These are phyloP conservation scores for Aspergillus spinulosporus DNA, from an alignment of 2,329 filamentous ascomycete genomes.

Conservation along the genomic window DNA sequence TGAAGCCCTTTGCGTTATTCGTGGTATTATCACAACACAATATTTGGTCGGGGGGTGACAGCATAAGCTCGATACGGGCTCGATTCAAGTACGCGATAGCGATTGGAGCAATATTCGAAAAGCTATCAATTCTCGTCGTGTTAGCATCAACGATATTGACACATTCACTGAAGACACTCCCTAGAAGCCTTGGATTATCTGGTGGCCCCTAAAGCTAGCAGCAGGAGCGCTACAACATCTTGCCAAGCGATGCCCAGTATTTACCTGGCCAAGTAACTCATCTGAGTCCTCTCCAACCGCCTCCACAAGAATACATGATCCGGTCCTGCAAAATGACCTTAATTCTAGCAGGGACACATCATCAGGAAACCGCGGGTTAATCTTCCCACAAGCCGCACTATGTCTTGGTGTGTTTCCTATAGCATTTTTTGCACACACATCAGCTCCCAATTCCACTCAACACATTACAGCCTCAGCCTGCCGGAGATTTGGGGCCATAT, in stretches of 20 bases:
- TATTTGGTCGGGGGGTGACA: conserved; percentile 25
- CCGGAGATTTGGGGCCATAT: too few relatives aligned
- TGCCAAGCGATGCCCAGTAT: neutral
- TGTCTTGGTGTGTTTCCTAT: too few relatives aligned
- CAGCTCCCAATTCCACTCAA: too few relatives aligned
- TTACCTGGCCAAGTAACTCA: too few relatives aligned
- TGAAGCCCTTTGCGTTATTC: conserved; percentile 18
- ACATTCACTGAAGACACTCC: conserved; percentile 17
- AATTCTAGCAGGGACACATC: too few relatives aligned
- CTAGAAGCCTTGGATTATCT: conserved; percentile 15
- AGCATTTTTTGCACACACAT: too few relatives aligned
- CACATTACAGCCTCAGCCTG: too few relatives aligned
- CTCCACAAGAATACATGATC: too few relatives aligned
- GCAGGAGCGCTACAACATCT: neutral
- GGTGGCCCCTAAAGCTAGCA: conserved; percentile 9
- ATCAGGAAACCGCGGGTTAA: too few relatives aligned
- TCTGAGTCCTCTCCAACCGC: too few relatives aligned
- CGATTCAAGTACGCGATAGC: neutral
- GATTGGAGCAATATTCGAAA: neutral
- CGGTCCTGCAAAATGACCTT: too few relatives aligned
- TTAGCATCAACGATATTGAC: conserved; percentile 25
- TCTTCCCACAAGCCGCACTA: too few relatives aligned
- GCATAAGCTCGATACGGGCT: neutral
- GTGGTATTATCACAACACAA: conserved; percentile 26
- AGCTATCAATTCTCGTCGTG: conserved; percentile 17